phyloP scores from a whole-genome alignment of 352 stramenopile genomes.

The Globisporangium orthogonon region DNA sequence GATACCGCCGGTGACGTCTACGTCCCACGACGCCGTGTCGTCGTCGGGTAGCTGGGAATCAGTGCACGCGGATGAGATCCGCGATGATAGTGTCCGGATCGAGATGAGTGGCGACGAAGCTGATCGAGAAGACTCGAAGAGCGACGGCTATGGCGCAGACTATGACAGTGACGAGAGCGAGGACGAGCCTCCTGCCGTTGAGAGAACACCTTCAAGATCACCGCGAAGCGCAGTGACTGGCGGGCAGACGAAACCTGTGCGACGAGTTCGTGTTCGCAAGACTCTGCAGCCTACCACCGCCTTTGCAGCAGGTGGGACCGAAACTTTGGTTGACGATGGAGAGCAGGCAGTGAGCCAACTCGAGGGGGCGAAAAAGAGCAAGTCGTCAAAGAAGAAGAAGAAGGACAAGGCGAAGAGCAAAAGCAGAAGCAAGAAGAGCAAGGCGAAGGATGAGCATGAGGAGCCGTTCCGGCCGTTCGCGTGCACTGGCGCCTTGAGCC shows the following conservation, averaged over 20 bases:
- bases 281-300: neutral
- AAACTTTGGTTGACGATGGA: neutral
- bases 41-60: conserved; percentile 29
- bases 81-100: neutral
- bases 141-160: conserved; percentile 59
- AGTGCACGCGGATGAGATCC: conserved; percentile 8
- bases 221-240: neutral
- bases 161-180: conserved; percentile 64
- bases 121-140: conserved; percentile 10
- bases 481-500: conserved; percentile 47
- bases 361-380: neutral
- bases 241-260: neutral
- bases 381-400: conserved; percentile 1
- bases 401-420: conserved; percentile 11
- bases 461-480: conserved; percentile 54
- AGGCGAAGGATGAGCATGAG: conserved; percentile 16
- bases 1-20: conserved; percentile 2
- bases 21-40: neutral
- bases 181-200: conserved; percentile 14
- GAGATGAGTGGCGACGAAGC: conserved; percentile 8
- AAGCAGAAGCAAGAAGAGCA: conserved; percentile 18
- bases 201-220: neutral
- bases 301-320: neutral
- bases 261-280: conserved; percentile 2
- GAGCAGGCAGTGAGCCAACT: neutral